Base-by-base conservation (phyloP, 805 yeast genomes). In the Cyberlindnera sargentensis region DNA sequence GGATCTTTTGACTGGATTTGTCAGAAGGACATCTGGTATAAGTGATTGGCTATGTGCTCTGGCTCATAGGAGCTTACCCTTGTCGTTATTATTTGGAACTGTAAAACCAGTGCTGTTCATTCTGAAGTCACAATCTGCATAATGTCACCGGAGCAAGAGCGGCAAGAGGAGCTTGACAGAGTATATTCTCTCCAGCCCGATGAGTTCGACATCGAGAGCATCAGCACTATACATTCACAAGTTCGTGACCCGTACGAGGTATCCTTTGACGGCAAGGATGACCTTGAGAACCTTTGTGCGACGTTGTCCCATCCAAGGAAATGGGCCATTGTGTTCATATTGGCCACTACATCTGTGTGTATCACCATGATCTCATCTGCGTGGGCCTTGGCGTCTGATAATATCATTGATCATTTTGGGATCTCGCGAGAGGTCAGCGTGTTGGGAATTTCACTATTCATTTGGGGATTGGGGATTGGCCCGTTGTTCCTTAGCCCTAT, bases 301-400 rank as follows among this genome's bases (percentile, higher is more conserved):
- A 43, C 45, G 5, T 49, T 73, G 68, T 70, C 84, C 2, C 45
- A 42, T 5, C 55, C 65, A 53, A 68, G 74, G 40, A 83, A 81
- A 58, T 80, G 84, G 79, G 56, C 65, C 37, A 68, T 80, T 33
- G 73, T 87, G 0, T 36, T 70, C 36, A 62, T 77, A 8, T 67
- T 81, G 8, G 79, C 86, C 1, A 9, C 67, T 7, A 67, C 80
- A 5, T 75, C 86, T 36, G 68, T 82, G 45, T 71, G 78, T 42
- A 77, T 82, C 35, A 82, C 90, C 0, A 71, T 82, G 61, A 75
- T 84, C 6, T 82, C 90, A 0, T 83, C 89, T 0, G 70, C 76
- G 39, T 84, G 82, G 71, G 72, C 86, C 3, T 70, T 80, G 48
- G 84, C 80, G 11, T 68, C 81, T 3, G 71, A 69, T 1, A 73